Evolutionary conservation across 805 yeast genomes (phyloP), one percentile per base, ranked within the genome.

Genomic region (Clavispora santaluciae): DNA sequence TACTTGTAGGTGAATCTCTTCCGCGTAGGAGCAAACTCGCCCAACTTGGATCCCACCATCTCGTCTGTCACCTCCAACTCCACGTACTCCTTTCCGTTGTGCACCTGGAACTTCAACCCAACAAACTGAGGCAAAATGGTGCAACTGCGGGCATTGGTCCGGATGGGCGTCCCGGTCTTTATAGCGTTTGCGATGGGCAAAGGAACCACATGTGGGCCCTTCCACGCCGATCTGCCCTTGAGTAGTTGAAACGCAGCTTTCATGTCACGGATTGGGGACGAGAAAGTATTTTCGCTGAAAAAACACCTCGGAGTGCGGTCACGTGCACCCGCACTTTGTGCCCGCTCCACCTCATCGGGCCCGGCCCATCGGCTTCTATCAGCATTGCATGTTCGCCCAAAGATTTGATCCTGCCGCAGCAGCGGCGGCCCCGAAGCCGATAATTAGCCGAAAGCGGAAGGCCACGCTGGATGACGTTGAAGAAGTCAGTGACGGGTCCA

Each of bases 81-180:
- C 29, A 89, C 95, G 59, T 90, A 93, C 53, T 88, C 95, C 59
- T 84, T 86, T 22, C 99, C 99, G 64, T 93, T 93, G 66, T 93
- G 99, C 25, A 93, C 86, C 64, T 93, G 95, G 63, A 93, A 93
- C 54, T 81, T 84, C 42, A 93, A 71, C 4, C 99, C 99, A 24
- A 93, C 96, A 65, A 93, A 91, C 60, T 88, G 95, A 16, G 99
- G 99, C 37, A 93, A 69, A 40, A 93, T 86, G 15, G 98, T 93
- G 59, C 98, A 93, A 25, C 91, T 71, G 61, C 99, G 78, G 33
- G 97, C 96, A 54, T 89, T 87, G n/a, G 99, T 93, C 67, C 96
- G 76, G 46, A 93, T 86, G 3, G 98, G 95, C 2, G 86, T 76
- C 15, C 86, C 86, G 40, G 81, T 81, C 49, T 79, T 78, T 45